Percentiles rank a stretch among this genome's conserved stretches.
These are phyloP conservation scores for Margaritispora aquatica DNA, from an alignment of 495 filamentous ascomycete species.

Conservation along the genomic window DNA sequence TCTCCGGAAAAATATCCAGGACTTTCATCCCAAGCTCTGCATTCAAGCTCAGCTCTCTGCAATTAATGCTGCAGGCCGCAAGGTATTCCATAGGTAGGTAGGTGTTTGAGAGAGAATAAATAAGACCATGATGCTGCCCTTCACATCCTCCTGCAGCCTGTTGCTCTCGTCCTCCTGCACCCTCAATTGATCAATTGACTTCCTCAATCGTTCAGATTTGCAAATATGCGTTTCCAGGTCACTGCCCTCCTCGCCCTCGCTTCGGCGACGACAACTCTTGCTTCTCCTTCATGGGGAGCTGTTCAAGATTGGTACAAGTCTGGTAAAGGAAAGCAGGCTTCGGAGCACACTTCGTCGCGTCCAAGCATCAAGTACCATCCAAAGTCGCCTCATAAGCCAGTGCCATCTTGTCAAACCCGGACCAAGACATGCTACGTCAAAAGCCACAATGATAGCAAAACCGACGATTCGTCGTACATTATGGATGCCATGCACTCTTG, in stretches of 20 bases:
- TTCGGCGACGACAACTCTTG: constrained; percentile 14
- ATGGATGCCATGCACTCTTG: constrained; percentile 52
- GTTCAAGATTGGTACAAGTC: not conserved
- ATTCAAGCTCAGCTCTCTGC: not conserved
- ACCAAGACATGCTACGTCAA: constrained; percentile 28
- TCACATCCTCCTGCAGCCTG: not conserved
- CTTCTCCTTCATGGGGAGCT: constrained; percentile 12
- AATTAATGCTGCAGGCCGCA: not conserved
- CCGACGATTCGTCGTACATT: constrained; percentile 54
- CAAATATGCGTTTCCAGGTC: constrained; percentile 19
- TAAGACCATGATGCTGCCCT: constrained; percentile 10
- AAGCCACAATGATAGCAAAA: constrained; percentile 34
- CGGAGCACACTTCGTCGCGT: constrained; percentile 21
- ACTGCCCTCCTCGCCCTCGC: constrained; percentile 4
- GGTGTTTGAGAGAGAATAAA: constrained; percentile 1
- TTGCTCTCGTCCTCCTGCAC: not conserved
- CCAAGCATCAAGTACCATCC: constrained; percentile 25
- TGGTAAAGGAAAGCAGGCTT: not conserved
- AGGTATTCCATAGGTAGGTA: not conserved
- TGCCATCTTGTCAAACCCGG: constrained; percentile 20
- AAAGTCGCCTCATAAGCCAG: constrained; percentile 21
- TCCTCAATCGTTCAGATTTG: not conserved
- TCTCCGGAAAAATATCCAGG: constrained; percentile 22
- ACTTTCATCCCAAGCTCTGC: constrained; percentile 4
- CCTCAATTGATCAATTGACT: not conserved